Evolutionary conservation across 1,284 basidiomycete genomes (phyloP).

Genomic region (Waitea zeae): DNA sequence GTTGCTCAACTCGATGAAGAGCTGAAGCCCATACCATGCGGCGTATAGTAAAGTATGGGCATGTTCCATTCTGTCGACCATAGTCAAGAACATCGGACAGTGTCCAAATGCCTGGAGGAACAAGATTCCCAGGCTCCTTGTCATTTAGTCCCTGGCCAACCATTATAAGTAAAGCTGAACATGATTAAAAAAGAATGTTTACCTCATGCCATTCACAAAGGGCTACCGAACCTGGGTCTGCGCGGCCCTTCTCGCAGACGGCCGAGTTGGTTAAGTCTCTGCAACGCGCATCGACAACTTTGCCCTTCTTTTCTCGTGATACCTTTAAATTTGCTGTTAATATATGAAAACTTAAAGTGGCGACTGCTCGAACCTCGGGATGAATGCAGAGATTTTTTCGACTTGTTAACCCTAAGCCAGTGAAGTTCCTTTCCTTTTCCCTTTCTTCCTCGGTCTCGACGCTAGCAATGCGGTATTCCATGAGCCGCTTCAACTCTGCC

Average conservation of each 20-base stretch:
- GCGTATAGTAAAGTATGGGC: constrained; percentile 94
- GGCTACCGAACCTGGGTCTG: constrained; percentile 82
- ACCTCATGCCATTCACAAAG: constrained; percentile 96
- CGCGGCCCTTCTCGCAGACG: constrained; percentile 73
- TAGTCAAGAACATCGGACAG: constrained; percentile 87
- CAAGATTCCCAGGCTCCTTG: constrained; percentile 69
- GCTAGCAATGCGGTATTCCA: constrained; percentile 69
- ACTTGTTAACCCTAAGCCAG: constrained; percentile 86
- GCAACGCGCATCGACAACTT: constrained; percentile 92
- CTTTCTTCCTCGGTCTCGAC: constrained; percentile 63
- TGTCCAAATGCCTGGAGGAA: constrained; percentile 87
- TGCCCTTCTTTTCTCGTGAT: constrained; percentile 95
- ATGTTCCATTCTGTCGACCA: constrained; percentile 73
- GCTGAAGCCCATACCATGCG: constrained; percentile 57
- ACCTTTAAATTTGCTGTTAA: constrained; percentile 40
- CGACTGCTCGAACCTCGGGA: constrained; percentile 61
- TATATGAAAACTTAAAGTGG: constrained; percentile 1
- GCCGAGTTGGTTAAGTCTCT: constrained; percentile 86
- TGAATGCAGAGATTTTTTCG: constrained; percentile 96
- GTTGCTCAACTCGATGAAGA: neutral
- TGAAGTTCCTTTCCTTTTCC: constrained; percentile 70
- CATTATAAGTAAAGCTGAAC: neutral
- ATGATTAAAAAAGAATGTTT: constrained; percentile 1
- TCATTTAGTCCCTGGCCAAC: constrained; percentile 46
- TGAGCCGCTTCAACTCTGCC: constrained; percentile 86